Conservation (phyloP, 345 rosid species). For the Melastoma malabathricum region DNA sequence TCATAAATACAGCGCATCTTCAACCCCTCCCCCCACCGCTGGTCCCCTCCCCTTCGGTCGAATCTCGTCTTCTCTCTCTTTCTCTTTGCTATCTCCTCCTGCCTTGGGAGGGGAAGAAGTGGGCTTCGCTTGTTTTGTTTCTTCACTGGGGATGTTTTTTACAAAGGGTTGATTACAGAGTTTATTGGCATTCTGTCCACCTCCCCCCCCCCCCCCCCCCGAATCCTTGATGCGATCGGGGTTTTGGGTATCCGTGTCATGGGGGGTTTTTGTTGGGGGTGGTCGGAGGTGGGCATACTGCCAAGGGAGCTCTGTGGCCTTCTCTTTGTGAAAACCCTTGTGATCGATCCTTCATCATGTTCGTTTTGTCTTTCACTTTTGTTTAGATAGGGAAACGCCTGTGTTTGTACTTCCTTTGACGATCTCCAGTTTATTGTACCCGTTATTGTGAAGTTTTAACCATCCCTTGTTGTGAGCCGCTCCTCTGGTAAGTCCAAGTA, state of each 20-base stretch:
- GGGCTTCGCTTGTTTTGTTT: too few species aligned
- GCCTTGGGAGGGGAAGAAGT: too few species aligned
- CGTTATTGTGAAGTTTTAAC: too few species aligned
- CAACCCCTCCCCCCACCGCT: too few species aligned
- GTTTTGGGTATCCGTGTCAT: background rate
- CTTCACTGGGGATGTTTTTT: conserved; percentile 14
- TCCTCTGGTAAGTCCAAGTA: too few species aligned
- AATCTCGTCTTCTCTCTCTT: too few species aligned
- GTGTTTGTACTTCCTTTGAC: background rate
- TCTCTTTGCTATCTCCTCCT: too few species aligned
- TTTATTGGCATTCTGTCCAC: conserved; percentile 99
- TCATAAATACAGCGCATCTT: too few species aligned
- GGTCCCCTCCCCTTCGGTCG: too few species aligned
- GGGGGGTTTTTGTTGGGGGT: too few species aligned
- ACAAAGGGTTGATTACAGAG: conserved; percentile 86
- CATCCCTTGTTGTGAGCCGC: background rate
- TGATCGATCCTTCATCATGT: conserved; percentile 1
- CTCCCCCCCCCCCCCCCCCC: conserved; percentile 31
- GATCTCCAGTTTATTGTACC: too few species aligned
- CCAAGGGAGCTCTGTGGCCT: conserved; percentile 69
- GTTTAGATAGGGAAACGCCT: background rate
- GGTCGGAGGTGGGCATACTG: conserved; percentile 82
- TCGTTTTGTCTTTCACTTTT: background rate
- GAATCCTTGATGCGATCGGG: background rate
- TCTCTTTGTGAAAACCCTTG: conserved; percentile 61